Evolutionary conservation across 805 yeast species (phyloP), one percentile per base, ranked within the genome.

Genomic region (Yamadazyma kitorensis): DNA sequence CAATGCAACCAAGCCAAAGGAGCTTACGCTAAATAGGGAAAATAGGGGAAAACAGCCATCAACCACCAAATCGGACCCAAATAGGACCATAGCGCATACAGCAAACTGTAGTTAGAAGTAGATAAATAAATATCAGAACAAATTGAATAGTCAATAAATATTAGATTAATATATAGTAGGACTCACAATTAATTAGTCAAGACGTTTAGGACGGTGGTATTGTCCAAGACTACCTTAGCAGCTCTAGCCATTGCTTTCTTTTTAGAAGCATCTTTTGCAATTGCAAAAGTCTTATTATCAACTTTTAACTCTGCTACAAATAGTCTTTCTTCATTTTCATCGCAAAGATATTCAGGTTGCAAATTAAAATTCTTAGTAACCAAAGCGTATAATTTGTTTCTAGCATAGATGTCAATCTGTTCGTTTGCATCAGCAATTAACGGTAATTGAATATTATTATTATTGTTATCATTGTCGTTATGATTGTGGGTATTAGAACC

Each of bases 161-260:
- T n/a, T n/a, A n/a, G n/a, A n/a, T n/a, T n/a, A n/a, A n/a, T n/a
- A n/a, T n/a, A n/a, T n/a, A n/a, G n/a, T n/a, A n/a, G n/a, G n/a
- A 20, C 23, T 11, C 11, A 20, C 23, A 20, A 20, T 20, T 7
- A 25, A 12, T 27, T 17, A 17, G 21, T 18, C 16, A 24, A 24
- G 4, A 17, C 18, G 19, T 21, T 17, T 12, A 34, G 24, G 4
- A 34, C 30, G 6, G 27, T 17, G 4, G 40, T 24, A 24, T 41
- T 39, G 27, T 60, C 55, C 33, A 64, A 44, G 14, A 66, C 47
- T 8, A 62, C 55, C 48, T 57, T 56, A 8, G 73, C 73, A 3
- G 68, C 68, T 37, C 64, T 48, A 10, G 65, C 54, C 55, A 61
- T 57, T 4, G 70, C 70, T 37, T 53, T 59, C 39, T 64, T 66